These are phyloP conservation scores for Bombardia bombarda DNA, from an alignment of 495 filamentous ascomycete species.

Conservation along the genomic window DNA sequence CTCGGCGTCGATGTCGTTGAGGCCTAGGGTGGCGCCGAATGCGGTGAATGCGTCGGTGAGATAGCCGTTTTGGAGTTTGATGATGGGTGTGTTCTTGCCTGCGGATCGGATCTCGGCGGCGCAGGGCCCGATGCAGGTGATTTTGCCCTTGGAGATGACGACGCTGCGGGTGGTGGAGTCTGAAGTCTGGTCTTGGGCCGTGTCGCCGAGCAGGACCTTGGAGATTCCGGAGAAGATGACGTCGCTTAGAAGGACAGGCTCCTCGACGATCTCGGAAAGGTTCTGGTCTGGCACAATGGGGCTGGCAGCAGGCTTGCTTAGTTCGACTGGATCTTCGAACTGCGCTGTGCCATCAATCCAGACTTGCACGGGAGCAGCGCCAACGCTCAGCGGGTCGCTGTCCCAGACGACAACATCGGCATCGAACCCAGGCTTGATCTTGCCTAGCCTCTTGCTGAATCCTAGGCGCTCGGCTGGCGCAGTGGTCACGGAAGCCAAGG, in stretches of 20 bases:
- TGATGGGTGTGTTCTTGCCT: conserved; percentile 18
- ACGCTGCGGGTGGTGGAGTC: conserved; percentile 23
- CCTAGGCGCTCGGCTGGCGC: conserved; percentile 53
- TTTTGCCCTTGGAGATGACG: conserved; percentile 37
- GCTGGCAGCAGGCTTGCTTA: conserved; percentile 25
- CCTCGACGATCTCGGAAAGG: conserved; percentile 23
- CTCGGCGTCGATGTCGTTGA: conserved; percentile 50
- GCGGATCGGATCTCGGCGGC: conserved; percentile 24
- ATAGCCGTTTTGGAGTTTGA: conserved; percentile 47
- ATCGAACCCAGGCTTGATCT: conserved; percentile 54
- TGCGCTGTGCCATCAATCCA: conserved; percentile 56
- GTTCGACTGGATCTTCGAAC: conserved; percentile 35
- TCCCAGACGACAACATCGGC: conserved; percentile 63
- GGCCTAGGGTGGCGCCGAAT: conserved; percentile 43
- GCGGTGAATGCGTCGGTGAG: conserved; percentile 48
- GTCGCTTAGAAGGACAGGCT: conserved; percentile 21
- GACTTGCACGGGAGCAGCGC: conserved; percentile 53
- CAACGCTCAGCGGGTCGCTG: conserved; percentile 52
- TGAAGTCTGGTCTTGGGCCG: not conserved
- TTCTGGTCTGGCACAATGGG: conserved; percentile 20
- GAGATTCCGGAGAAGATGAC: conserved; percentile 43
- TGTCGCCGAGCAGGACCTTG: conserved; percentile 27
- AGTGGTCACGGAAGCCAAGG: conserved; percentile 52
- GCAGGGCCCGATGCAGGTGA: conserved; percentile 43
- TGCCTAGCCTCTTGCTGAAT: conserved; percentile 51